phyloP scores from a whole-genome alignment of 2,329 filamentous ascomycete genomes.

The Magnaporthiopsis rhizophila region DNA sequence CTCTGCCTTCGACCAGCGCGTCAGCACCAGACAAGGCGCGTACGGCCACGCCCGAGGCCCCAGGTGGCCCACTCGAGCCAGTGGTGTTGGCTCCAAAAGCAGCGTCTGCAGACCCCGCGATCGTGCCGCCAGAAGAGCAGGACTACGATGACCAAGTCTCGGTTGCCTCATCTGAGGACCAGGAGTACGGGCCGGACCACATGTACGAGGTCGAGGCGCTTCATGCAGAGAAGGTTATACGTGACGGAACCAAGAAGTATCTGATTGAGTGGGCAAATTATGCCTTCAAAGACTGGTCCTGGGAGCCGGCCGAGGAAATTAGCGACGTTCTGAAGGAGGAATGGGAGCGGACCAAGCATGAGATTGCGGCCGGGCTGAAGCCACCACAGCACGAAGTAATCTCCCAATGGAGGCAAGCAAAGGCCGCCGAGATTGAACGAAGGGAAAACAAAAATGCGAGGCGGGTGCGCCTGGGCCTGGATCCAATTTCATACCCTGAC shows the following conservation, averaged over 20 bases:
- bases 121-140: slow-evolving; percentile 12
- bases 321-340: slow-evolving; percentile 4
- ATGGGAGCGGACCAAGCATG: slow-evolving; percentile 2
- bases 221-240: slow-evolving; percentile 33
- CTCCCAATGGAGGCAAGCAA: neutral
- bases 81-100: neutral
- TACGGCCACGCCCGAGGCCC: too few species aligned
- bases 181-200: slow-evolving; percentile 21
- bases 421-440: neutral
- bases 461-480: slow-evolving; percentile 29
- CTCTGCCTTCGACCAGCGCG: neutral
- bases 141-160: slow-evolving; percentile 48
- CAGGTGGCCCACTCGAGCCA: too few species aligned
- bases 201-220: slow-evolving; percentile 49
- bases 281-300: slow-evolving; percentile 45
- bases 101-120: neutral
- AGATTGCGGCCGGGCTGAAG: slow-evolving; percentile 1
- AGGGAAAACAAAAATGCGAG: slow-evolving; percentile 30
- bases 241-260: slow-evolving; percentile 33
- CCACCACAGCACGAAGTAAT: slow-evolving; percentile 1
- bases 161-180: slow-evolving; percentile 34
- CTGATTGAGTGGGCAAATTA: slow-evolving; percentile 60
- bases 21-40: too few species aligned
- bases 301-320: slow-evolving; percentile 34
- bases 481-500: neutral